Percentiles rank a stretch among this genome's conserved stretches.
phyloP scores from a whole-genome alignment of 148 eudicot genomes.

The Rhododendron mucronatum region DNA sequence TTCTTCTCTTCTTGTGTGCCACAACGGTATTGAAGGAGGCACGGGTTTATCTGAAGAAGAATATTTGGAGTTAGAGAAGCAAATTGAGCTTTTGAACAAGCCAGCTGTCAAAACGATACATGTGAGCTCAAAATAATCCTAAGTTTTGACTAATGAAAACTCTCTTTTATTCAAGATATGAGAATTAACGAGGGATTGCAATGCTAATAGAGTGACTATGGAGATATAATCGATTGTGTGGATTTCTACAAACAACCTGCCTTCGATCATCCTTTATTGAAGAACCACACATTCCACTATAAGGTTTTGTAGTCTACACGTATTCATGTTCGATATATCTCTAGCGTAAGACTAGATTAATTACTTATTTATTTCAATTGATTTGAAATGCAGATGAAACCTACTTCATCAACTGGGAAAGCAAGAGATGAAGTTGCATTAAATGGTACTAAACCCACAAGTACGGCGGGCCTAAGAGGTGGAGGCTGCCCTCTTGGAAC shows the following conservation, averaged over 20 bases:
- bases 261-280: neutral
- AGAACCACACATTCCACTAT: neutral
- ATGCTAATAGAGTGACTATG: neutral
- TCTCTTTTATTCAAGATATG: neutral
- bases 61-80: constrained; percentile 1
- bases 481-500: neutral
- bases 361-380: neutral
- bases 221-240: neutral
- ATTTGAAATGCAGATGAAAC: neutral
- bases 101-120: neutral
- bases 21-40: neutral
- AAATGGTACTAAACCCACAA: neutral
- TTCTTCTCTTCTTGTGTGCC: neutral
- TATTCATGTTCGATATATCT: neutral
- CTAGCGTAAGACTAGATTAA: neutral
- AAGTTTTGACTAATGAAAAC: neutral
- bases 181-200: neutral
- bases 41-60: neutral
- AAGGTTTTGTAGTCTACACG: neutral
- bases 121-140: neutral
- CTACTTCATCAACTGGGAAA: neutral
- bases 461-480: neutral
- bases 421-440: neutral
- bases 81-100: neutral
- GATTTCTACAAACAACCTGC: neutral